Base-by-base conservation (phyloP, 345 rosid species). In the Eucalyptus erythrocorys region DNA sequence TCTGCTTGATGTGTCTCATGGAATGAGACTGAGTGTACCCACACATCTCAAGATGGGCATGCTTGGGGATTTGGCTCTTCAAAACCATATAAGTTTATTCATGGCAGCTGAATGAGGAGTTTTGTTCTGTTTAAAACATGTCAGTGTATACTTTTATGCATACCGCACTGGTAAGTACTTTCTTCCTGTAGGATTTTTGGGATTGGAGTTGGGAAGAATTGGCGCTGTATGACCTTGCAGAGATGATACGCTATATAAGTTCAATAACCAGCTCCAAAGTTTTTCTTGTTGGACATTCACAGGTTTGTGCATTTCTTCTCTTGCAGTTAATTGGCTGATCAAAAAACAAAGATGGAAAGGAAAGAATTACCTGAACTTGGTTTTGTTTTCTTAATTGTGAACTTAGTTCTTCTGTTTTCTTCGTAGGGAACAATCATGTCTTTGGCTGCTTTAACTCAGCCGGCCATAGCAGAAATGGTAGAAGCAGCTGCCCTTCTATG, bases 171-270 rank as follows among this genome's bases (percentile, higher is more conserved):
- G 47, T 88, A 22, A 88, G n/a, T 47, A 48, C 27, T 26, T n/a
- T 88, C 89, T 88, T 88, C 85, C 87, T 89, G 92, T 92, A 96
- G 99, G 96, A 96, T 47, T 97, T 92, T 92, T 97, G 99, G 99
- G 97, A 97, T 57, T 97, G 98, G 98, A 97, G 98, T 92, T 97
- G 99, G 99, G 95, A 97, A 95, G 99, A 97, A 87, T 91, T 96
- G 92, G 99, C 99, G 5, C 86, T 95, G 81, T 92, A 88, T 92
- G 99, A 96, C 91, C 94, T 96, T 47, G 93, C 97, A 61, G 96
- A 90, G 94, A 96, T 96, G 98, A 86, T 97, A 84, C 76, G 49
- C 85, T 92, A 93, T 90, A 61, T 95, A 87, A 89, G 94, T 91
- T 90, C 94, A 49, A 53, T 88, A 68, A 90, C 97, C 81, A 94